Percentiles rank a stretch among this genome's conserved stretches.
These are phyloP conservation scores for Neofusicoccum ribis DNA, from an alignment of 2,329 filamentous ascomycete genomes.

Conservation along the genomic window DNA sequence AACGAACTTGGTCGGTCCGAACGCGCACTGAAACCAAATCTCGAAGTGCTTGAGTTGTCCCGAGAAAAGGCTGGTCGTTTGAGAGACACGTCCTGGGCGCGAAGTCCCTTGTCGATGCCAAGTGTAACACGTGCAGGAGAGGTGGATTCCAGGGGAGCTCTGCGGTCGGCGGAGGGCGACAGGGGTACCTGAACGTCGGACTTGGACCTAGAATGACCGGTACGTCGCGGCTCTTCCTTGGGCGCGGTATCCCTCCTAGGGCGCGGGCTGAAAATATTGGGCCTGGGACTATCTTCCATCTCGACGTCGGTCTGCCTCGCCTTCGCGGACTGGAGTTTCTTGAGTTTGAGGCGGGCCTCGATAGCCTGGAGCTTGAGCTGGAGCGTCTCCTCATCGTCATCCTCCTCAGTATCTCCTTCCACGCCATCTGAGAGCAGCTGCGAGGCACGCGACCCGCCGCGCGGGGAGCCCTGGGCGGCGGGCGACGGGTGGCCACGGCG, in stretches of 20 bases:
- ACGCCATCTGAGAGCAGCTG: constrained; percentile 28
- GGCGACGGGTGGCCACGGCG: constrained; percentile 55
- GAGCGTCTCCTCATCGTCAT: constrained; percentile 83
- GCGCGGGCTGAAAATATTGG: constrained; percentile 32
- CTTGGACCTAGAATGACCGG: background rate
- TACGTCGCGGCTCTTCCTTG: constrained; percentile 22
- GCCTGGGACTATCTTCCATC: constrained; percentile 27
- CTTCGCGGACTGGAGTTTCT: constrained; percentile 72
- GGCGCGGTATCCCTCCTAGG: constrained; percentile 27
- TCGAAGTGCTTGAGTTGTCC: background rate
- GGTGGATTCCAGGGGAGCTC: constrained; percentile 54
- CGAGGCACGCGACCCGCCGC: constrained; percentile 11
- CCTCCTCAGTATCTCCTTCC: constrained; percentile 61
- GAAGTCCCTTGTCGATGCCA: constrained; percentile 87
- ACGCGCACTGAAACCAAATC: constrained; percentile 4
- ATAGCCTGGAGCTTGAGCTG: constrained; percentile 86
- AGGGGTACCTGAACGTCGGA: constrained; percentile 71
- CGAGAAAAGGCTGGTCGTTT: constrained; percentile 61
- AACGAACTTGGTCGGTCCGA: constrained; percentile 2
- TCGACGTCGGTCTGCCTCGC: constrained; percentile 43
- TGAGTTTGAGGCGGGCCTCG: constrained; percentile 81
- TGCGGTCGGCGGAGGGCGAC: constrained; percentile 60
- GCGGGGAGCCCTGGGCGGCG: constrained; percentile 35
- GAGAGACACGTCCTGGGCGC: constrained; percentile 78
- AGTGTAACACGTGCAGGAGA: constrained; percentile 80